Evolutionary conservation across 2,329 filamentous ascomycete genomes (phyloP), one percentile per base, ranked within the genome.

Genomic region (Fusarium sp.): DNA sequence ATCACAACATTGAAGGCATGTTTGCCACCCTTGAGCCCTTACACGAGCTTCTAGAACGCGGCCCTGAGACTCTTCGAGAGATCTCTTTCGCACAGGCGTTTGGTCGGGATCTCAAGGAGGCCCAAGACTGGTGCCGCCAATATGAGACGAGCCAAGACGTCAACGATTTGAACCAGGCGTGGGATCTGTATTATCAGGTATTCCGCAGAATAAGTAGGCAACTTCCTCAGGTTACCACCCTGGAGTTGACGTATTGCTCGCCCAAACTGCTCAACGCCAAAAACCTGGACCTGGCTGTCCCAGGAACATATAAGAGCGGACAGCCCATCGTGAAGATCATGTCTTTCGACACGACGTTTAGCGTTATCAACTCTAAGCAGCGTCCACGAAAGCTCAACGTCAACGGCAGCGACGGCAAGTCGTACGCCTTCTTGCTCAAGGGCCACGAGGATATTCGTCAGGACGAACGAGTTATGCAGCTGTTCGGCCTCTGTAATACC

Each of bases 381-480:
- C 88, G 95, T 47, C 96, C 96, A 10, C 87, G 96, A 69, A 97
- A 97, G 79, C 87, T 98, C 73, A 93, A 90, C 61, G 88, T 96
- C 74, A 90, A 90, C 75, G 96, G 95, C 65, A 97, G 93, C 75
- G 95, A 99, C 76, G 96, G 96, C 59, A 88, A 87, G 65, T 87
- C 89, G 4, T 97, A 97, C 78, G 91, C 93, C 49, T 98, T 97
- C 82, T 81, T 93, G 60, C 88, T 99, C 73, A 99, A 99, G 83
- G 96, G 96, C n/a, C 96, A 99, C 75, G 96, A 99, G 81, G 96
- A 99, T 83, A 97, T 99, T 70, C 91, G 96, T 62, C 96, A 99
- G 80, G 96, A 99, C 76, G 96, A 99, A 81, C 91, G 96, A 80
- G 96, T 99, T 71, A 99, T 99, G 96, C 96, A 99, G 80, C 87